phyloP scores from a whole-genome alignment of 1,139 yeast species.

The Magnusiomyces suaveolens region DNA sequence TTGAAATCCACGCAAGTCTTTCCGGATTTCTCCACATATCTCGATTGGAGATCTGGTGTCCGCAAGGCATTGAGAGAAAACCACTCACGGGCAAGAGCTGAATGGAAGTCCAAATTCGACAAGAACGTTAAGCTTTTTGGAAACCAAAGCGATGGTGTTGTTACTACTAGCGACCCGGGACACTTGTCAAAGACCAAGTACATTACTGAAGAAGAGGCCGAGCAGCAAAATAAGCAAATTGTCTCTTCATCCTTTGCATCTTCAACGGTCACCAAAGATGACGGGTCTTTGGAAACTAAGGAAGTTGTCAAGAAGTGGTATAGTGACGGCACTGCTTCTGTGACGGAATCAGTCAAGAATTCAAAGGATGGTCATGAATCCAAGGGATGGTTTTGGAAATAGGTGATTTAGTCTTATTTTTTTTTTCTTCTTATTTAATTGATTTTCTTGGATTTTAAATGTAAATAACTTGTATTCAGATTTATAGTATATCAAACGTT shows the following conservation, averaged over 20 bases:
- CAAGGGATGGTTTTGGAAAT: constrained; percentile 29
- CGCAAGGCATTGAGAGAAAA: constrained; percentile 5
- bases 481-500: neutral
- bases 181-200: neutral
- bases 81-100: neutral
- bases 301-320: constrained; percentile 47
- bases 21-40: constrained; percentile 10
- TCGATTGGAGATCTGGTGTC: constrained; percentile 13
- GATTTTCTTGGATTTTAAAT: neutral
- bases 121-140: neutral
- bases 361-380: constrained; percentile 1
- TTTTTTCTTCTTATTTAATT: too few relatives aligned
- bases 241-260: constrained; percentile 45
- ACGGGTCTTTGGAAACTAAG: constrained; percentile 48
- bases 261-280: constrained; percentile 36
- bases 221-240: constrained; percentile 22
- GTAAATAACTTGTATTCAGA: too few relatives aligned
- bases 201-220: constrained; percentile 1
- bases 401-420: neutral
- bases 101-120: neutral
- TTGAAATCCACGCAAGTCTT: constrained; percentile 6
- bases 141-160: neutral
- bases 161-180: neutral
- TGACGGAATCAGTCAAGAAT: constrained; percentile 33
- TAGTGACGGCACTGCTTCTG: constrained; percentile 51